These are phyloP conservation scores for Physcomitrium patens DNA, from an alignment of 225 moss, liverwort and hornwort species.

Conservation along the genomic window DNA sequence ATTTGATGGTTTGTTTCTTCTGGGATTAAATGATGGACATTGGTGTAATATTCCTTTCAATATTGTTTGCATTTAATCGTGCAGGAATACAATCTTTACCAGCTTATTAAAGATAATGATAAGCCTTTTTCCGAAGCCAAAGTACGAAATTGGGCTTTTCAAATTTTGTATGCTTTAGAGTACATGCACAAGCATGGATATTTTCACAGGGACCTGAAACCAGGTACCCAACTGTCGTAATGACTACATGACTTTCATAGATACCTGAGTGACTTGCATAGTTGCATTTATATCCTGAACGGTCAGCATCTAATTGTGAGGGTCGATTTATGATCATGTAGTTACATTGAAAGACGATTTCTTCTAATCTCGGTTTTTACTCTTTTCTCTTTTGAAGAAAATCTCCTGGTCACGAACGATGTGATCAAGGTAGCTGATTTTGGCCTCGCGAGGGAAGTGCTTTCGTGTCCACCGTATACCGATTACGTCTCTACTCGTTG, in stretches of 20 bases:
- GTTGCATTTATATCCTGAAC: neutral
- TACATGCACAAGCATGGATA: conserved; percentile 93
- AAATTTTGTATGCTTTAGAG: conserved; percentile 79
- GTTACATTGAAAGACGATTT: too few relatives aligned
- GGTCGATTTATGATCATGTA: too few relatives aligned
- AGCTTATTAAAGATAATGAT: conserved; percentile 81
- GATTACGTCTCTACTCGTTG: conserved; percentile 92
- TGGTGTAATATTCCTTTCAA: neutral
- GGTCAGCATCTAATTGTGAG: neutral
- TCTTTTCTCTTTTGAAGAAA: conserved; percentile 46
- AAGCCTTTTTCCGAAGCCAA: conserved; percentile 77
- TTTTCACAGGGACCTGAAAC: conserved; percentile 91
- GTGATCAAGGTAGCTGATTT: conserved; percentile 92
- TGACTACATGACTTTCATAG: too few relatives aligned
- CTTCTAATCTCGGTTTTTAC: neutral
- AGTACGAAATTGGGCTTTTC: conserved; percentile 80
- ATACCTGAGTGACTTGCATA: neutral
- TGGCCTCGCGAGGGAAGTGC: conserved; percentile 84
- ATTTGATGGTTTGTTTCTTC: neutral
- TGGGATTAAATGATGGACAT: neutral
- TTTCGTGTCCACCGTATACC: conserved; percentile 76
- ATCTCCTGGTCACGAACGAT: conserved; percentile 82
- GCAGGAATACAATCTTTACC: conserved; percentile 88
- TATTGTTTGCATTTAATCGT: neutral
- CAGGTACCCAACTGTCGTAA: conserved; percentile 50